Base-by-base conservation (phyloP, 192 early-diverging fungal genomes). In the Podila epicladia region DNA sequence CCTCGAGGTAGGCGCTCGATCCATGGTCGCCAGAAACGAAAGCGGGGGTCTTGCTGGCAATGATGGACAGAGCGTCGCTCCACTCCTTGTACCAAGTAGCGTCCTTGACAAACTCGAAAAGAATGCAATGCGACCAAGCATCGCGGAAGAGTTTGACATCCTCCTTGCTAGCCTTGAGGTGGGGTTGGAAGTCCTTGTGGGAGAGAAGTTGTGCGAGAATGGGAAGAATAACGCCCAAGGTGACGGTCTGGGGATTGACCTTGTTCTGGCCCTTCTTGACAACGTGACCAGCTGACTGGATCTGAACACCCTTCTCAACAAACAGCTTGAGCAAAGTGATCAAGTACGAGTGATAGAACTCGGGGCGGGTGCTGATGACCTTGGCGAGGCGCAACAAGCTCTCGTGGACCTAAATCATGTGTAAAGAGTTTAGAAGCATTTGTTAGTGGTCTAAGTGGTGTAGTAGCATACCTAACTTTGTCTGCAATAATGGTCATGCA, bases 121-220 rank as follows among this genome's bases (percentile, higher is more conserved):
- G 77, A 4, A 95, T 92, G 63, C 93, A 87, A 62, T 95, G 92
- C 71, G 98, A 91, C 98, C 98, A 99, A 45, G 95, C 89, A 78
- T 95, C 95, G 58, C 97, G 89, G 85, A 97, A 97, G 31, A 93
- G 69, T 35, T 86, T 76, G 5, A 91, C 87, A 22, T 91, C 85
- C 67, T 95, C 94, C 4, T 87, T 84, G 31, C 87, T 85, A 6
- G 90, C 84, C 13, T 84, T 82, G 17, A 85, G 65, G 62, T 91
- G 90, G 13, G 85, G 85, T 22, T 86, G 79, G 72, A 92, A 93
- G 50, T 87, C 89, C 5, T 82, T 63, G 49, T 90, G 89, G 7
- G 83, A 83, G 32, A 93, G 82, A 12, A 95, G 82, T 31, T 89
- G 86, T 24, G 82, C 76, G 6, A 95, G 58, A 1, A 93, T 82